Percentiles rank a stretch among this genome's conserved stretches.
Conservation (phyloP, 176 grass and related monocot genomes). For the Oryza meyeriana region DNA sequence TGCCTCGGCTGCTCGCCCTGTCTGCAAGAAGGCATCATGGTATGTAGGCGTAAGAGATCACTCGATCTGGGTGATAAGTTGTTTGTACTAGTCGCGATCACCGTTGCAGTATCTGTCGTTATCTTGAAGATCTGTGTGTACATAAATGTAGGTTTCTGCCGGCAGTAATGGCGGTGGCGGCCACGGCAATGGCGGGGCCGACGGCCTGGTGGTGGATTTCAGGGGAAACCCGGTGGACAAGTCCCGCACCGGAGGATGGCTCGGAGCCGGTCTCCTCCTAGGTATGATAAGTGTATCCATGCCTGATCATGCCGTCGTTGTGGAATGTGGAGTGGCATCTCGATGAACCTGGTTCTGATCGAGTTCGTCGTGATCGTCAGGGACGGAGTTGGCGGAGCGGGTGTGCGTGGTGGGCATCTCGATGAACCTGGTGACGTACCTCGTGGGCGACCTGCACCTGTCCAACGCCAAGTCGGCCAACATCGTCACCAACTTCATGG, state of each 20-base stretch:
- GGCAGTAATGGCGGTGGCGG: neutral
- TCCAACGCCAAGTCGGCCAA: slow-evolving; percentile 52
- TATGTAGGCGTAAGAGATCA: neutral
- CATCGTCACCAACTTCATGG: slow-evolving; percentile 69
- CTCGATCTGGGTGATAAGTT: neutral
- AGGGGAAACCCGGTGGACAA: slow-evolving; percentile 50
- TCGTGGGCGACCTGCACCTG: slow-evolving; percentile 59
- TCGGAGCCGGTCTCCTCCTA: slow-evolving; percentile 53
- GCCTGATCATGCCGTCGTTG: neutral
- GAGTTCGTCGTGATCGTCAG: neutral
- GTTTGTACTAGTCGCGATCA: too few relatives aligned
- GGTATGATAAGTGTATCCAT: neutral
- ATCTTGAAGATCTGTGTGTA: neutral
- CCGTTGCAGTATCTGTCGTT: neutral
- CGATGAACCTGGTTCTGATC: too few relatives aligned
- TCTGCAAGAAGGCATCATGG: slow-evolving; percentile 16
- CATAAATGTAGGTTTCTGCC: slow-evolving; percentile 45
- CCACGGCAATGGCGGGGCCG: neutral
- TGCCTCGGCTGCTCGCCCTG: neutral
- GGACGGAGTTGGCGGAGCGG: slow-evolving; percentile 54
- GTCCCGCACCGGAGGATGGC: slow-evolving; percentile 46
- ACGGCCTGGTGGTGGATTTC: slow-evolving; percentile 39
- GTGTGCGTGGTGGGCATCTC: slow-evolving; percentile 67
- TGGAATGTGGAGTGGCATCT: too few relatives aligned
- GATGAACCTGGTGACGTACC: slow-evolving; percentile 71